These are phyloP conservation scores for Moniliophthora roreri DNA, from an alignment of 1,284 basidiomycete species.

Conservation along the genomic window DNA sequence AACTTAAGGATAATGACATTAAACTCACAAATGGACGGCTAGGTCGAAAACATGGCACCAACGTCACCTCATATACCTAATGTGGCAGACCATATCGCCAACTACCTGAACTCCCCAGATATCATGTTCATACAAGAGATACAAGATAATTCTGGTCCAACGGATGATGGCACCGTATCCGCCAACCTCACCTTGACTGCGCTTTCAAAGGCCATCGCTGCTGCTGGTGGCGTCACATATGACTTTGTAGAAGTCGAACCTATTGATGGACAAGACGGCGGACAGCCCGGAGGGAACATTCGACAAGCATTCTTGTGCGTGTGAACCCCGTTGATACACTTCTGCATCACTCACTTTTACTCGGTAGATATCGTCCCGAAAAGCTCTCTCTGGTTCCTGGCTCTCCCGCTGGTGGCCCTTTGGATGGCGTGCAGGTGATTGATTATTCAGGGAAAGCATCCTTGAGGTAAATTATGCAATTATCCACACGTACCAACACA, in stretches of 20 bases:
- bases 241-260: constrained; percentile 52
- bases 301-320: constrained; percentile 54
- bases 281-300: constrained; percentile 65
- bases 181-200: constrained; percentile 55
- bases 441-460: constrained; percentile 35
- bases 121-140: constrained; percentile 69
- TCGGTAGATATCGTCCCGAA: constrained; percentile 45
- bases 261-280: constrained; percentile 58
- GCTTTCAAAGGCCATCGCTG: constrained; percentile 49
- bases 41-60: constrained; percentile 63
- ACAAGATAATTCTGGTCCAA: constrained; percentile 60
- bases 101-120: constrained; percentile 54
- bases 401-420: constrained; percentile 45
- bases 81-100: constrained; percentile 57
- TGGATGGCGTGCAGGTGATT: constrained; percentile 45
- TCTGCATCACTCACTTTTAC: background rate
- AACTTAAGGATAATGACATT: background rate
- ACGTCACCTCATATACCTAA: constrained; percentile 45
- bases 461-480: constrained; percentile 40
- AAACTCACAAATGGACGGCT: background rate
- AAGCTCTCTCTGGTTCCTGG: constrained; percentile 51
- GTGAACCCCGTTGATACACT: background rate
- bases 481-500: background rate
- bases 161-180: constrained; percentile 52
- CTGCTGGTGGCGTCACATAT: constrained; percentile 46